A percentile compares a stretch with the other conserved stretches of the same genome.
phyloP scores from a whole-genome alignment of 2,329 filamentous ascomycete genomes.

The Graphiopsis chlorocephala region DNA sequence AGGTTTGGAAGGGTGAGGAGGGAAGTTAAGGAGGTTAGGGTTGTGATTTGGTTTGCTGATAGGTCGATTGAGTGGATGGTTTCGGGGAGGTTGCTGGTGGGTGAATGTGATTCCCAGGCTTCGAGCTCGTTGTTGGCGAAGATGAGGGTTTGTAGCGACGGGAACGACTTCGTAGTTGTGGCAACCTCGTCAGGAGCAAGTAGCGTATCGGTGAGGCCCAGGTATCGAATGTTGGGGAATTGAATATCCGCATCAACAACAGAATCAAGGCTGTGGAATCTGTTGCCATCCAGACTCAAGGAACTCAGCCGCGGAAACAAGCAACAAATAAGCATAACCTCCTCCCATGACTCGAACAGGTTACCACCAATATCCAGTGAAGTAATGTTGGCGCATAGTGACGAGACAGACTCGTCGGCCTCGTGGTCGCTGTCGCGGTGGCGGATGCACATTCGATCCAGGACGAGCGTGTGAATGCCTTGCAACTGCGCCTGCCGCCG shows the following conservation, averaged over 20 bases:
- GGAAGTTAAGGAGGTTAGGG: conserved; percentile 56
- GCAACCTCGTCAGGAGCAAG: conserved; percentile 39
- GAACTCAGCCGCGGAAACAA: conserved; percentile 62
- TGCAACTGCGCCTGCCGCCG: conserved; percentile 73
- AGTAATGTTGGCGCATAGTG: conserved; percentile 56
- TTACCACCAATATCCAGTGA: conserved; percentile 87
- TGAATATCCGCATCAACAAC: too few relatives aligned
- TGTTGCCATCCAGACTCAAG: conserved; percentile 57
- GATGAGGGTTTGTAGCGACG: conserved; percentile 53
- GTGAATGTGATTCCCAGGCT: conserved; percentile 29
- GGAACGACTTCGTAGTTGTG: conserved; percentile 51
- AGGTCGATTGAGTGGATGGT: conserved; percentile 64
- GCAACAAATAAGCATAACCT: conserved; percentile 68
- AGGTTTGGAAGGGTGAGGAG: conserved; percentile 59
- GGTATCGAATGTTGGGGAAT: conserved; percentile 18
- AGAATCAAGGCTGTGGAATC: conserved; percentile 45
- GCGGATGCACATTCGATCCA: conserved; percentile 71
- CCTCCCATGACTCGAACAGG: conserved; percentile 65
- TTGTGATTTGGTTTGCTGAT: conserved; percentile 68
- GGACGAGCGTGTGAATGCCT: conserved; percentile 74
- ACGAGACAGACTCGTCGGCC: conserved; percentile 48
- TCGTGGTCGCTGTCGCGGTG: conserved; percentile 20
- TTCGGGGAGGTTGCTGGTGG: conserved; percentile 39
- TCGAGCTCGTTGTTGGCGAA: conserved; percentile 39
- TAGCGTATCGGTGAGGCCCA: conserved; percentile 51